A percentile compares a stretch with the other conserved stretches of the same genome.
These are phyloP conservation scores for Strigomonas culicis DNA, from an alignment of 208 protist genomes.

Conservation along the genomic window DNA sequence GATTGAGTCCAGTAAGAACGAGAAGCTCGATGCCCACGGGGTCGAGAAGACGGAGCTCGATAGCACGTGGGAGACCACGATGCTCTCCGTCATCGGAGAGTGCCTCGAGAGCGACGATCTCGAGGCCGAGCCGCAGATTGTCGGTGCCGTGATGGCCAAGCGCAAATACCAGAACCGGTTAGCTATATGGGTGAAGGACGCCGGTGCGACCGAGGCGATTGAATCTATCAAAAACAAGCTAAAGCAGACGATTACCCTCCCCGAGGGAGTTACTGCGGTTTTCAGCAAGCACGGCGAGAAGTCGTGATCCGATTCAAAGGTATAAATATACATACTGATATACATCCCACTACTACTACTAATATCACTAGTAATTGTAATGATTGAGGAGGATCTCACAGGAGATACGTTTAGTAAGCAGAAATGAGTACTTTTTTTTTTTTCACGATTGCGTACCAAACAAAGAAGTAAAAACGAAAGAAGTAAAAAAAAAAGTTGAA, in stretches of 20 bases:
- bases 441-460: neutral
- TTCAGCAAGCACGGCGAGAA: conserved; percentile 71
- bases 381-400: no score
- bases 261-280: conserved; percentile 28
- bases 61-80: conserved; percentile 67
- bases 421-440: neutral
- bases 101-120: conserved; percentile 47
- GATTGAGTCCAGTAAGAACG: conserved; percentile 33
- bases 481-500: no score
- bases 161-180: conserved; percentile 79
- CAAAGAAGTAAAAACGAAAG: no score
- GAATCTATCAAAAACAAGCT: conserved; percentile 43
- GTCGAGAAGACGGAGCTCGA: conserved; percentile 55
- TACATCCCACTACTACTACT: no score
- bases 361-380: no score
- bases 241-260: conserved; percentile 36
- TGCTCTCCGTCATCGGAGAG: conserved; percentile 81
- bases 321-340: no score
- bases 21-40: conserved; percentile 15
- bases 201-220: conserved; percentile 37
- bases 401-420: no score
- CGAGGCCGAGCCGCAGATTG: conserved; percentile 32
- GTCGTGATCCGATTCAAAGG: neutral
- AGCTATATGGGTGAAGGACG: conserved; percentile 69
- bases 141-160: conserved; percentile 69